phyloP scores from a whole-genome alignment of 2,329 filamentous ascomycete species.

The Fusarium sp. region DNA sequence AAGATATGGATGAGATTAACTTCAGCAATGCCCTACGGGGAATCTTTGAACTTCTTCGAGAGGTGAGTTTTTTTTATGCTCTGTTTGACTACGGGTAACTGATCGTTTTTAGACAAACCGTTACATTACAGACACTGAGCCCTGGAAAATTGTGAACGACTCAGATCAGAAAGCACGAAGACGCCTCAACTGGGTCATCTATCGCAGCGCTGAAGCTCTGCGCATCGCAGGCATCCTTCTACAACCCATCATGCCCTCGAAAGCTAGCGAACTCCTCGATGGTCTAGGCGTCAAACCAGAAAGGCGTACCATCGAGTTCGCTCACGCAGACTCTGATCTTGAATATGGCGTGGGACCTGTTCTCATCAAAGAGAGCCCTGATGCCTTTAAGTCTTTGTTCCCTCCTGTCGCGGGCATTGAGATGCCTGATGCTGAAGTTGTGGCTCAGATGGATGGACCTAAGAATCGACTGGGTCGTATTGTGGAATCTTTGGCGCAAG shows the following conservation, averaged over 20 bases:
- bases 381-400: constrained; percentile 62
- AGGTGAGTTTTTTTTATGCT: constrained; percentile 56
- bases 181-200: constrained; percentile 73
- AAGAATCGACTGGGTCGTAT: constrained; percentile 48
- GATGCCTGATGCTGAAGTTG: constrained; percentile 41
- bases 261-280: constrained; percentile 79
- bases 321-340: constrained; percentile 72
- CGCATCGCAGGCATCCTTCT: constrained; percentile 86
- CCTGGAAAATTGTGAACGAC: constrained; percentile 72
- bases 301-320: constrained; percentile 72
- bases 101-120: constrained; percentile 53
- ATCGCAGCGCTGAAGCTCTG: constrained; percentile 78
- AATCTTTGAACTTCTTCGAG: constrained; percentile 72
- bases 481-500: constrained; percentile 46
- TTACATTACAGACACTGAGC: constrained; percentile 69
- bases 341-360: constrained; percentile 70
- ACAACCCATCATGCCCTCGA: constrained; percentile 90
- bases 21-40: constrained; percentile 73
- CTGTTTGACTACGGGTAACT: constrained; percentile 13
- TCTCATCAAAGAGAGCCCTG: constrained; percentile 19
- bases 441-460: constrained; percentile 34
- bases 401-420: constrained; percentile 56
- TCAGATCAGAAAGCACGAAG: constrained; percentile 50
- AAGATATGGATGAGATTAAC: constrained; percentile 73
- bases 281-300: constrained; percentile 76